phyloP scores from a whole-genome alignment of 768 basidiomycete genomes.

The Amanita fuliginea region DNA sequence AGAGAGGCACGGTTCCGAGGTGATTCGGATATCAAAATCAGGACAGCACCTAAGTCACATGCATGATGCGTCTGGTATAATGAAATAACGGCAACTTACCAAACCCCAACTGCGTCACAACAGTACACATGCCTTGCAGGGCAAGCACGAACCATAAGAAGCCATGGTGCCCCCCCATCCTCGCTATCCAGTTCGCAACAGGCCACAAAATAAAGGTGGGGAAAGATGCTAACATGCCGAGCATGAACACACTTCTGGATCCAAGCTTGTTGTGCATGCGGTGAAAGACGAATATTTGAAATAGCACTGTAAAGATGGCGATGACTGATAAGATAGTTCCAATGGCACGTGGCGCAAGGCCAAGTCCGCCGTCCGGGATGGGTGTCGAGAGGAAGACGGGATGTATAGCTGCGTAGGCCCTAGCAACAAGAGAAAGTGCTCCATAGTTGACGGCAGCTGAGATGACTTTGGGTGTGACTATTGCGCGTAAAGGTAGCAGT shows the following conservation, averaged over 20 bases:
- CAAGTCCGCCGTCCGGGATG: constrained; percentile 36
- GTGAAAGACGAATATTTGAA: constrained; percentile 50
- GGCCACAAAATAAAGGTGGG: constrained; percentile 39
- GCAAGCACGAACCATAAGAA: background rate
- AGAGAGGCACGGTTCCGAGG: too few species aligned
- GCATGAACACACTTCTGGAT: constrained; percentile 27
- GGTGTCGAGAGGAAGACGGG: constrained; percentile 62
- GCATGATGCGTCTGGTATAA: too few species aligned
- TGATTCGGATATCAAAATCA: too few species aligned
- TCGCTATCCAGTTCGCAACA: constrained; percentile 9
- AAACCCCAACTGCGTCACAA: background rate
- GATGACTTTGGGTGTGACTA: constrained; percentile 27
- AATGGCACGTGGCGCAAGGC: constrained; percentile 27
- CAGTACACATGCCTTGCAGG: background rate
- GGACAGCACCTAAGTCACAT: too few species aligned
- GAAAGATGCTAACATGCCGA: constrained; percentile 28
- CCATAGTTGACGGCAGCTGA: constrained; percentile 33
- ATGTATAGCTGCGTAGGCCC: constrained; percentile 43
- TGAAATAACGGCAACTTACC: background rate
- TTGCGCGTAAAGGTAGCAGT: background rate
- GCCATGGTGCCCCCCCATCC: background rate
- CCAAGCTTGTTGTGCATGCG: constrained; percentile 29
- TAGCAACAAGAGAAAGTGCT: constrained; percentile 34
- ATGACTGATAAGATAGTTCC: constrained; percentile 41
- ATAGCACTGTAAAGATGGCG: constrained; percentile 41